A percentile compares a stretch with the other conserved stretches of the same genome.
phyloP scores from a whole-genome alignment of 2,329 filamentous ascomycete species.

The Penicillium sp. region DNA sequence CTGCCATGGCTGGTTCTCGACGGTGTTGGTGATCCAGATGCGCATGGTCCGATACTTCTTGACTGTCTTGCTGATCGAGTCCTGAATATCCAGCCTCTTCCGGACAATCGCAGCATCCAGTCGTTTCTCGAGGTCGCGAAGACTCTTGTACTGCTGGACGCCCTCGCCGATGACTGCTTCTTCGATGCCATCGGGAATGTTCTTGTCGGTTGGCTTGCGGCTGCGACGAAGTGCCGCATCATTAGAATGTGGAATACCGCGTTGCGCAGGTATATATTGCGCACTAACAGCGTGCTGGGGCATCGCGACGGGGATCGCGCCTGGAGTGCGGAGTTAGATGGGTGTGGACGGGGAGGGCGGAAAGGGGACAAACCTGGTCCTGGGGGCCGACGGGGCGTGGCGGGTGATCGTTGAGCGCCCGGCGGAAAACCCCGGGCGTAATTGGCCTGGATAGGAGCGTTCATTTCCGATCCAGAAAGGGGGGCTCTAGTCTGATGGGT shows the following conservation, averaged over 20 bases:
- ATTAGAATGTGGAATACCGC: conserved; percentile 37
- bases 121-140: conserved; percentile 82
- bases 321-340: conserved; percentile 19
- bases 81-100: conserved; percentile 86
- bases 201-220: conserved; percentile 90
- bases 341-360: conserved; percentile 11
- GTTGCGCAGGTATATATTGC: conserved; percentile 40
- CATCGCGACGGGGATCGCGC: conserved; percentile 37
- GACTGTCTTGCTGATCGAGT: conserved; percentile 69
- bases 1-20: conserved; percentile 93
- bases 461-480: conserved; percentile 29
- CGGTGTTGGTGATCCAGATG: conserved; percentile 93
- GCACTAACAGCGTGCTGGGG: conserved; percentile 39
- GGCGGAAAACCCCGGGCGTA: conserved; percentile 43
- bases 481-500: conserved; percentile 17
- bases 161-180: conserved; percentile 78
- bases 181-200: conserved; percentile 85
- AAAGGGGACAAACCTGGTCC: conserved; percentile 37
- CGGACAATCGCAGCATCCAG: conserved; percentile 91
- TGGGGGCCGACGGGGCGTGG: conserved; percentile 41
- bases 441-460: conserved; percentile 43
- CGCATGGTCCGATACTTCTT: conserved; percentile 83
- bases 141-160: conserved; percentile 73
- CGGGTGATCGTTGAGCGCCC: conserved; percentile 42
- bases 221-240: conserved; percentile 69